phyloP scores from a whole-genome alignment of 805 yeast genomes.

The Wickerhamiella qilinensis region DNA sequence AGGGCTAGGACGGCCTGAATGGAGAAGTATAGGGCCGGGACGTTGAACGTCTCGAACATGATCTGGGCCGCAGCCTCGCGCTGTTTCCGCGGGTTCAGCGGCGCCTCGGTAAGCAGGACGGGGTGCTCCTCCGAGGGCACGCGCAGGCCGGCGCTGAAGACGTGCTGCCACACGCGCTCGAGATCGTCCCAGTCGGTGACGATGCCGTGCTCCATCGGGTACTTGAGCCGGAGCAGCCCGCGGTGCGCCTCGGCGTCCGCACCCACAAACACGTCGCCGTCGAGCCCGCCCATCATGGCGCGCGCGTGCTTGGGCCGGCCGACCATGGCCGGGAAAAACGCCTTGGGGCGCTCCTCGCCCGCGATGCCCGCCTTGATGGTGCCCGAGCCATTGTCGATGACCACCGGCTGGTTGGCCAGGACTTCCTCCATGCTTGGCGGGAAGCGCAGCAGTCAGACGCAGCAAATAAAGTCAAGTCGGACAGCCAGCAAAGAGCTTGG shows the following conservation, averaged over 20 bases:
- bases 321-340: constrained; percentile 44
- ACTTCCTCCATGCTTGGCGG: constrained; percentile 20
- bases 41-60: constrained; percentile 54
- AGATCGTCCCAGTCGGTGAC: constrained; percentile 74
- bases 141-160: constrained; percentile 42
- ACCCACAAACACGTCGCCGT: constrained; percentile 62
- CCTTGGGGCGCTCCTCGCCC: constrained; percentile 70
- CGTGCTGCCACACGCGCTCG: constrained; percentile 65
- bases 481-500: too few species aligned
- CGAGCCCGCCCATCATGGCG: constrained; percentile 58
- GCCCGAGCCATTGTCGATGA: constrained; percentile 73
- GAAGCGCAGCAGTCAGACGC: too few species aligned
- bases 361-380: constrained; percentile 80
- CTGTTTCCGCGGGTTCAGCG: constrained; percentile 53
- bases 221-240: constrained; percentile 53
- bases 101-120: constrained; percentile 73
- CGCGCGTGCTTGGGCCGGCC: constrained; percentile 77
- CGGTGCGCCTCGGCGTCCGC: constrained; percentile 54
- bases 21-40: constrained; percentile 59
- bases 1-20: constrained; percentile 68
- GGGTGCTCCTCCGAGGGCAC: constrained; percentile 70
- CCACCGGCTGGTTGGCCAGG: constrained; percentile 54
- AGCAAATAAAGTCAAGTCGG: too few species aligned
- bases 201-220: constrained; percentile 70
- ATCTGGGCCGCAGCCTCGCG: constrained; percentile 47